Conservation (phyloP, 208 protist genomes). For the Acanthamoeba culbertsoni region DNA sequence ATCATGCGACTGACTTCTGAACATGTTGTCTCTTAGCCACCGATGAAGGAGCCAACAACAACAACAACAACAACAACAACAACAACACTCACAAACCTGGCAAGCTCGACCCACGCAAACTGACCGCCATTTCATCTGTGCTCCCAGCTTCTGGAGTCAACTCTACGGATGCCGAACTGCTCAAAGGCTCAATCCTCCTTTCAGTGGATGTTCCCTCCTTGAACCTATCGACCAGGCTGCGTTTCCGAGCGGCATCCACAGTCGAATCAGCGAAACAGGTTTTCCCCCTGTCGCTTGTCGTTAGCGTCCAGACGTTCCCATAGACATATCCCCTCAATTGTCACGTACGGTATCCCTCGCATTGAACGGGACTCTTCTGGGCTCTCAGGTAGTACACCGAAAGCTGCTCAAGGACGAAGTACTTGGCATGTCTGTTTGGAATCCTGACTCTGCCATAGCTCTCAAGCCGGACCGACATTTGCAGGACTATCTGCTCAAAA, state of each 20-base stretch:
- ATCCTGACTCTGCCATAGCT: neutral
- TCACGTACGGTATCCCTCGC: too few relatives aligned
- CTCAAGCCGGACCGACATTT: neutral
- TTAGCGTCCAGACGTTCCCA: neutral
- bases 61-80: neutral
- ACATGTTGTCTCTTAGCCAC: neutral
- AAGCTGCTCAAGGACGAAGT: constrained; percentile 6
- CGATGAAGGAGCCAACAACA: too few relatives aligned
- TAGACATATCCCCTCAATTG: neutral
- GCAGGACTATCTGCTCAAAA: neutral
- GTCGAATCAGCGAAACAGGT: neutral
- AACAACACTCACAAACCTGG: neutral
- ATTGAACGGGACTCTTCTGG: too few relatives aligned
- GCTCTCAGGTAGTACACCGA: neutral
- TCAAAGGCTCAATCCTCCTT: neutral
- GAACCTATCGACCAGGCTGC: neutral
- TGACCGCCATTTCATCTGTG: neutral
- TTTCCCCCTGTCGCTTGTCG: neutral
- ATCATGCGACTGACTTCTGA: neutral
- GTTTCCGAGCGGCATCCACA: neutral
- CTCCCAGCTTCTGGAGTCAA: neutral
- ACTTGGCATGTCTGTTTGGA: neutral
- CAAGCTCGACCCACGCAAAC: neutral
- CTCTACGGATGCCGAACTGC: neutral
- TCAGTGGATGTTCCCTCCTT: neutral